phyloP scores from a whole-genome alignment of 257 asterid species.

The Ehretia macrophylla region DNA sequence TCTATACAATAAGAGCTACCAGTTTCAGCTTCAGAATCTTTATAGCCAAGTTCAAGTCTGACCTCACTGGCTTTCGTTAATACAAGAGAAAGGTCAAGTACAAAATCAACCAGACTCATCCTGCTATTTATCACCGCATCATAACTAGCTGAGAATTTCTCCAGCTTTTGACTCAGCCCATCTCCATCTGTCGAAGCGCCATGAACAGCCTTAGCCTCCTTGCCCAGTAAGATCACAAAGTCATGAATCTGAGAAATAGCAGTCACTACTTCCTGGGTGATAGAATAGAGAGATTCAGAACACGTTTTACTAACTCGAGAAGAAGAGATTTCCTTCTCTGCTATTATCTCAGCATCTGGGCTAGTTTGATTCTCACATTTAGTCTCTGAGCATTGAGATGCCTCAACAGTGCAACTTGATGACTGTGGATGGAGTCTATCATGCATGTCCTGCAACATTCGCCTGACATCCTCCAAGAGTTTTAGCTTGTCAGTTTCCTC shows the following conservation, averaged over 20 bases:
- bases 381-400: conserved; percentile 18
- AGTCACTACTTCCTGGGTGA: conserved; percentile 37
- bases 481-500: conserved; percentile 48
- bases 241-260: conserved; percentile 57
- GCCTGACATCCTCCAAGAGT: conserved; percentile 38
- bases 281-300: conserved; percentile 19
- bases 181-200: conserved; percentile 45
- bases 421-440: conserved; percentile 26
- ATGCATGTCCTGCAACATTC: conserved; percentile 46
- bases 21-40: conserved; percentile 57
- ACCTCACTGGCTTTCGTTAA: conserved; percentile 55
- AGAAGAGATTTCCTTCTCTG: conserved; percentile 23
- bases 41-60: conserved; percentile 59
- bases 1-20: conserved; percentile 67
- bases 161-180: conserved; percentile 36
- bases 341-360: conserved; percentile 26
- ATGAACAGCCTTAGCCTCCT: conserved; percentile 50
- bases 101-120: conserved; percentile 41
- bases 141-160: conserved; percentile 47
- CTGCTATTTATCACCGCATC: conserved; percentile 29
- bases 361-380: conserved; percentile 15
- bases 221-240: conserved; percentile 52
- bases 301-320: conserved; percentile 28
- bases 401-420: conserved; percentile 24
- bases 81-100: conserved; percentile 54